Percentiles rank a stretch among this genome's conserved stretches.
These are phyloP conservation scores for Oxyria digyna DNA, from an alignment of 148 eudicot species.

Conservation along the genomic window DNA sequence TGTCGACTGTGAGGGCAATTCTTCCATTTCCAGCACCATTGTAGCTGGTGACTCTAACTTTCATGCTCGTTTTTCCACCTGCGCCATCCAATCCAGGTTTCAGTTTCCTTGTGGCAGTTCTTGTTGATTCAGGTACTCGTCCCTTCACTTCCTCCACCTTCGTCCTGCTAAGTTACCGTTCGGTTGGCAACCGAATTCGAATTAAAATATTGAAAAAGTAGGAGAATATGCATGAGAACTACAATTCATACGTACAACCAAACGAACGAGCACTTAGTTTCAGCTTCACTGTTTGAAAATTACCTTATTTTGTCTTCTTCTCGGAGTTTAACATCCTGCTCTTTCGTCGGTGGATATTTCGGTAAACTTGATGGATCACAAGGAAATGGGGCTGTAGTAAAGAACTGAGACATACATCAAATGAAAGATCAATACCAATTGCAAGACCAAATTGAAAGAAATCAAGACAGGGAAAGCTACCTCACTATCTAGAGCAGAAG, in stretches of 20 bases:
- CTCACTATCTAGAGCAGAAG: constrained; percentile 61
- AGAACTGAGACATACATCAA: constrained; percentile 39
- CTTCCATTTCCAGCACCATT: constrained; percentile 25
- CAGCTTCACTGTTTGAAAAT: background rate
- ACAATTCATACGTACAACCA: too few relatives aligned
- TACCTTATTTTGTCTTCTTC: constrained; percentile 80
- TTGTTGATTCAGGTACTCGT: constrained; percentile 38
- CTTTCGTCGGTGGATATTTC: constrained; percentile 74
- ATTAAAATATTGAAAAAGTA: too few relatives aligned
- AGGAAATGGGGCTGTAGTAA: constrained; percentile 59
- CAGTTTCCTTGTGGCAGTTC: constrained; percentile 28
- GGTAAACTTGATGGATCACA: constrained; percentile 78
- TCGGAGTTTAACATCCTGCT: constrained; percentile 55
- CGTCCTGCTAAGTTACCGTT: constrained; percentile 21
- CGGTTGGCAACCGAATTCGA: too few relatives aligned
- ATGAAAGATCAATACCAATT: background rate
- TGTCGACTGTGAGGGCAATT: constrained; percentile 26
- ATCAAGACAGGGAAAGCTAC: constrained; percentile 18
- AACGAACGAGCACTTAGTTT: too few relatives aligned
- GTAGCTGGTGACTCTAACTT: constrained; percentile 20
- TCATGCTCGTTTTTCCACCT: constrained; percentile 26
- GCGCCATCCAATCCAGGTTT: constrained; percentile 31
- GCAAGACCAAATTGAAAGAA: background rate
- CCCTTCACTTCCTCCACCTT: constrained; percentile 57
- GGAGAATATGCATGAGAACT: too few relatives aligned